Base-by-base conservation (phyloP, 345 rosid genomes). In the Triadica sebifera region DNA sequence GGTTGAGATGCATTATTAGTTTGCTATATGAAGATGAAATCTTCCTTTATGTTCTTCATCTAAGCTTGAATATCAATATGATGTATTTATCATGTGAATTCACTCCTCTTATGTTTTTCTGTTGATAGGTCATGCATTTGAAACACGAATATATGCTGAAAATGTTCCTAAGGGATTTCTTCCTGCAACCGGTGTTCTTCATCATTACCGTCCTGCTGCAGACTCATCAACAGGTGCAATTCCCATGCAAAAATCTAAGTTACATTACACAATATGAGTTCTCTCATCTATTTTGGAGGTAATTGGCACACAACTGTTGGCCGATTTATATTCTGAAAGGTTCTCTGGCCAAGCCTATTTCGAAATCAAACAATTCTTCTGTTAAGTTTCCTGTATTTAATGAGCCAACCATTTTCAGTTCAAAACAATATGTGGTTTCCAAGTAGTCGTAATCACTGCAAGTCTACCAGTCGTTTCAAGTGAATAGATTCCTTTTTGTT, bases 91-190 rank as follows among this genome's bases (percentile, higher is more conserved):
- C 66, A 45, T 20, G 41, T 45, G 4, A 24, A 8, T 19, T 12
- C 8, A 3, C n/a, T n/a, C n/a, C 34, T 60, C 51, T 38, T 59
- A 22, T 10, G 12, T 55, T 6, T 43, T 58, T 50, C 6, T 79
- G 73, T 83, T 83, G 79, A 80, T 81, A 90, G 98, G 98, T 76
- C 97, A 92, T 68, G 95, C 98, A 75, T 94, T 94, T 87, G 98
- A 94, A 85, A 94, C 97, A 47, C 83, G 97, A 58, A 92, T 92
- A 81, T 91, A 94, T 67, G 98, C 98, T 67, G 98, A 94, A 89
- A 94, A 94, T 80, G 96, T 94, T 80, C 83, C 87, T 3, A 94
- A 87, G 74, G 97, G 97, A 67, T 94, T 91, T 85, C 98, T 94
- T 78, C 97, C 98, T 65, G 98, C 97, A 65, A 87, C 95, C 66